Evolutionary conservation across 2,329 filamentous ascomycete species (phyloP).

Genomic region (Anthostomella pinea): DNA sequence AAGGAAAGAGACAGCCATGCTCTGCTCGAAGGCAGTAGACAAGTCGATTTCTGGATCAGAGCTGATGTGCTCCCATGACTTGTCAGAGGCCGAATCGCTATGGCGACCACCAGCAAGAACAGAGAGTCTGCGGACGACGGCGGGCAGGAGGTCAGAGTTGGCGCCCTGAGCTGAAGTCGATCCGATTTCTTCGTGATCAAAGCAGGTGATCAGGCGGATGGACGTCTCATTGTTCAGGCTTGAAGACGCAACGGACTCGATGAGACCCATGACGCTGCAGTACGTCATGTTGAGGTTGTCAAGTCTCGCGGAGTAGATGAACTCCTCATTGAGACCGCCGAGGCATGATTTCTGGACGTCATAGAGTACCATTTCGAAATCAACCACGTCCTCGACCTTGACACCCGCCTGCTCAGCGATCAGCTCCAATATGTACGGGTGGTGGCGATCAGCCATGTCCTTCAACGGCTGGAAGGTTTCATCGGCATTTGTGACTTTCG

Average conservation of each 20-base stretch:
- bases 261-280: constrained; percentile 82
- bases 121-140: constrained; percentile 81
- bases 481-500: constrained; percentile 37
- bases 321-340: constrained; percentile 86
- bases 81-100: constrained; percentile 51
- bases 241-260: constrained; percentile 66
- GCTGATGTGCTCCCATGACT: constrained; percentile 59
- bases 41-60: constrained; percentile 58
- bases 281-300: constrained; percentile 98
- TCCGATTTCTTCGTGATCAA: constrained; percentile 97
- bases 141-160: constrained; percentile 85
- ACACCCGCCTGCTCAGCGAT: constrained; percentile 78
- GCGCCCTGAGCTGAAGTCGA: constrained; percentile 90
- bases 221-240: constrained; percentile 72
- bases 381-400: constrained; percentile 68
- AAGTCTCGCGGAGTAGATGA: constrained; percentile 92
- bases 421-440: constrained; percentile 80
- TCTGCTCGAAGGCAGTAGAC: constrained; percentile 88
- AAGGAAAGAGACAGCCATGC: constrained; percentile 84
- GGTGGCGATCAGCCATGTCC: constrained; percentile 77
- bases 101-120: constrained; percentile 64
- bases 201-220: constrained; percentile 90
- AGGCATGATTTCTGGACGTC: constrained; percentile 90
- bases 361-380: constrained; percentile 97
- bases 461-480: constrained; percentile 71